Evolutionary conservation across 139 green algal genomes (phyloP).

Genomic region (Diplosphaera chodatii): DNA sequence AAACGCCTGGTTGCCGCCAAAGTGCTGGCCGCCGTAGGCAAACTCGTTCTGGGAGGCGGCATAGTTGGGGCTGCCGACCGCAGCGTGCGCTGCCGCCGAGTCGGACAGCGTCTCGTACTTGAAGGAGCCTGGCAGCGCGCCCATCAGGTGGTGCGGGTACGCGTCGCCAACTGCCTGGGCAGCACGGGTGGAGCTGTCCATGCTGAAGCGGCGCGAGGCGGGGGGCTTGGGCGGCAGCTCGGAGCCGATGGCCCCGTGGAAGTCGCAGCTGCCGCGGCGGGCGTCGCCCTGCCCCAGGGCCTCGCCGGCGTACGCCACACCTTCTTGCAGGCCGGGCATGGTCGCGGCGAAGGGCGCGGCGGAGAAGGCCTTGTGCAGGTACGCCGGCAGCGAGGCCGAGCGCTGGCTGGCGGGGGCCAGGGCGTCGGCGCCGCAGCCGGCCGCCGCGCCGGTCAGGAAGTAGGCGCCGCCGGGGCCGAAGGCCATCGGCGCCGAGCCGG

Average conservation of each 20-base stretch:
- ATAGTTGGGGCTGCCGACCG: not conserved
- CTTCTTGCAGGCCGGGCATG: not conserved
- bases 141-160: not conserved
- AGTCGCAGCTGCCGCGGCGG: not conserved
- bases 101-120: not conserved
- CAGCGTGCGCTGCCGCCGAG: too few species aligned
- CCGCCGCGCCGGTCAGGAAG: not conserved
- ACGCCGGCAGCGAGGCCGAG: not conserved
- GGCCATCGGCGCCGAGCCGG: not conserved
- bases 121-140: not conserved
- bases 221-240: not conserved
- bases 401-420: not conserved
- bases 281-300: too few species aligned
- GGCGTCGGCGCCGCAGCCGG: too few species aligned
- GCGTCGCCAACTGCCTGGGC: too few species aligned
- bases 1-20: not conserved
- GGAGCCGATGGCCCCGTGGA: not conserved
- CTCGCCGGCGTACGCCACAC: not conserved
- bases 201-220: not conserved
- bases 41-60: too few species aligned
- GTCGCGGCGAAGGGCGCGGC: not conserved
- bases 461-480: not conserved
- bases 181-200: not conserved
- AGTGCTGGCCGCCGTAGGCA: not conserved
- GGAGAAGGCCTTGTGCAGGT: not conserved